These are phyloP conservation scores for Rosa multiflora DNA, from an alignment of 306 rosid genomes.

Conservation along the genomic window DNA sequence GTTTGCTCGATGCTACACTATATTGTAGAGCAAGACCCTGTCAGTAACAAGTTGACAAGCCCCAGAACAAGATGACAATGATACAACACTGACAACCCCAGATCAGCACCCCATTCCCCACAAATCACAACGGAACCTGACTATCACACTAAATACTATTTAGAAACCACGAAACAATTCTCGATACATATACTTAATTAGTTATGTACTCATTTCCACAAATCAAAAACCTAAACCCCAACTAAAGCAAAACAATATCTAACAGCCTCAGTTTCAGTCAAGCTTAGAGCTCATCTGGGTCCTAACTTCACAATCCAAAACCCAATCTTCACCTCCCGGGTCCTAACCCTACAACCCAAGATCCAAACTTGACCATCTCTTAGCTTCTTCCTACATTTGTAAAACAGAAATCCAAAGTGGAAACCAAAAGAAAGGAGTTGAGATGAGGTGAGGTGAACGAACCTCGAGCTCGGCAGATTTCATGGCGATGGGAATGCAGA, in stretches of 20 bases:
- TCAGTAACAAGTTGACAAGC: not conserved
- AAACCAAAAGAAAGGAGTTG: not conserved
- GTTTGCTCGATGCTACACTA: not conserved
- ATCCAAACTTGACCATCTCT: not conserved
- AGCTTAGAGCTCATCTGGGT: not conserved
- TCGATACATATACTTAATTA: too few relatives aligned
- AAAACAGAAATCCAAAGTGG: not conserved
- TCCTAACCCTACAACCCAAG: not conserved
- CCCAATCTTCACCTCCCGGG: not conserved
- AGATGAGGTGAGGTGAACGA: not conserved
- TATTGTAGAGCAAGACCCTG: not conserved
- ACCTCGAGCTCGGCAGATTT: conserved; percentile 97
- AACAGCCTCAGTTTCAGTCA: not conserved
- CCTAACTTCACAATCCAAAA: not conserved
- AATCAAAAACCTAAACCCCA: not conserved
- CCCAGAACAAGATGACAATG: not conserved
- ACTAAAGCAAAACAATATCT: not conserved
- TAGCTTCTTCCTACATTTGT: not conserved
- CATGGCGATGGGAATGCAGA: conserved; percentile 94
- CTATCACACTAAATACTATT: not conserved
- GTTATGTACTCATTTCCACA: not conserved
- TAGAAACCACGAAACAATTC: not conserved
- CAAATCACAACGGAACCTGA: not conserved
- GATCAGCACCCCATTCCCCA: not conserved
- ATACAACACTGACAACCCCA: not conserved